Base-by-base conservation (phyloP, 2,329 filamentous ascomycete genomes). In the Alternaria novae-zelandiae region DNA sequence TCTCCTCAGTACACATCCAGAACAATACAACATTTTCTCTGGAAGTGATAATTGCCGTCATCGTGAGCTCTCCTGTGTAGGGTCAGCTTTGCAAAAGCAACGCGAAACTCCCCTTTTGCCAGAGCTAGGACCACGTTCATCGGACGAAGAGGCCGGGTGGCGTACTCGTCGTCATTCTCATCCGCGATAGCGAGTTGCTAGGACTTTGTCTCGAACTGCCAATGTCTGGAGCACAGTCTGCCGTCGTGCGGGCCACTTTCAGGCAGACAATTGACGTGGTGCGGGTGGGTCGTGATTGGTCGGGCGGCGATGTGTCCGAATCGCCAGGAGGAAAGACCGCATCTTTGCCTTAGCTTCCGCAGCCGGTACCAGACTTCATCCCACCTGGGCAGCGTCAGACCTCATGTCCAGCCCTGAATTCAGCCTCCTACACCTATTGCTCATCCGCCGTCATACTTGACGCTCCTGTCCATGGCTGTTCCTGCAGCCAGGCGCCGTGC, bases 171-270 rank as follows among this genome's bases (percentile, higher is more conserved):
- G 17, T 15, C 26, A 17, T 51, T 9, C 12, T 23, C 28, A 20
- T 11, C 49, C 20, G 28, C 28, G 20, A 36, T n/a, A 20, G 20
- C 20, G 49, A 36, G 15, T 20, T 30, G 49, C 28, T 23, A 13
- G 9, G n/a, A 20, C 49, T 21, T 10, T 11, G 25, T 3, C 3
- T 0, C 15, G 21, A 3, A 28, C 9, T 53, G 20, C 26, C 21
- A 20, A 20, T 21, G 15, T 57, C 8, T 13, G 23, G 15, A 46
- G 26, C 46, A 53, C 44, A 44, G 44, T 46, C 45, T 51, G 59
- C 57, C 54, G 61, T 64, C 41, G 64, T 64, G 64, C 61, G 64
- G 20, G 61, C 57, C 61, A 53, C 21, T 58, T 64, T 66, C 57
- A 66, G 64, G 64, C 64, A 66, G 63, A 64, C 41, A 9, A 13